These are phyloP conservation scores for Corymbia maculata DNA, from an alignment of 345 rosid species.

Conservation along the genomic window DNA sequence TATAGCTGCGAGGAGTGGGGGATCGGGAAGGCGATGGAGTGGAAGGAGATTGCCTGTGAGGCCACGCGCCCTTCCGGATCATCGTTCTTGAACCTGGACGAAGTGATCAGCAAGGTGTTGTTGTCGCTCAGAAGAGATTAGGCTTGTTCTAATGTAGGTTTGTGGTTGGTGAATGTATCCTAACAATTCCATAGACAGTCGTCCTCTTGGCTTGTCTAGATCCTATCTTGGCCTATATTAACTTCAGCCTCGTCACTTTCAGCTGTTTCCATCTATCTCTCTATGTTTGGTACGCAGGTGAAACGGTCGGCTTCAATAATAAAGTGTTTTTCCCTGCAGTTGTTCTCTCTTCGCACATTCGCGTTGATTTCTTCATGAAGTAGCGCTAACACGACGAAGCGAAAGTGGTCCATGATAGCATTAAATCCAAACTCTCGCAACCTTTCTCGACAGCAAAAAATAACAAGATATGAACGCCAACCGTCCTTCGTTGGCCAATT, in stretches of 20 bases:
- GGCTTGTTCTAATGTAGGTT: not conserved
- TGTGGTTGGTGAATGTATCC: not conserved
- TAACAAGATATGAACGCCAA: not conserved
- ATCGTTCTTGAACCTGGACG: no score
- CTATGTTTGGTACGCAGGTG: fast-evolving
- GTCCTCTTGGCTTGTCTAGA: no score
- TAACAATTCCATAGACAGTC: no score
- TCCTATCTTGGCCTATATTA: not conserved
- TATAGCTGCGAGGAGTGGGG: conserved; percentile 28
- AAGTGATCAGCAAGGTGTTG: no score
- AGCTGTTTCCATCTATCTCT: not conserved
- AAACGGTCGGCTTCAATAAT: not conserved
- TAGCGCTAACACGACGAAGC: not conserved
- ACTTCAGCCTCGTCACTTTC: not conserved
- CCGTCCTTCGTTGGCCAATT: no score
- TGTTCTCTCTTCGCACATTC: no score
- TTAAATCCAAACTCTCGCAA: no score
- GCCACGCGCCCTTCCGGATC: not conserved
- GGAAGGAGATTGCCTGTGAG: conserved; percentile 11
- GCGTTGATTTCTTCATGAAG: not conserved
- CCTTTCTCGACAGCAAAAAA: no score
- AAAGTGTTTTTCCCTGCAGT: not conserved
- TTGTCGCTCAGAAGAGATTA: not conserved
- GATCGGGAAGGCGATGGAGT: conserved; percentile 39
- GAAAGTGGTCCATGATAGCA: no score